Evolutionary conservation across 495 filamentous ascomycete genomes (phyloP), one percentile per base, ranked within the genome.

Genomic region (Ramalina intermedia): DNA sequence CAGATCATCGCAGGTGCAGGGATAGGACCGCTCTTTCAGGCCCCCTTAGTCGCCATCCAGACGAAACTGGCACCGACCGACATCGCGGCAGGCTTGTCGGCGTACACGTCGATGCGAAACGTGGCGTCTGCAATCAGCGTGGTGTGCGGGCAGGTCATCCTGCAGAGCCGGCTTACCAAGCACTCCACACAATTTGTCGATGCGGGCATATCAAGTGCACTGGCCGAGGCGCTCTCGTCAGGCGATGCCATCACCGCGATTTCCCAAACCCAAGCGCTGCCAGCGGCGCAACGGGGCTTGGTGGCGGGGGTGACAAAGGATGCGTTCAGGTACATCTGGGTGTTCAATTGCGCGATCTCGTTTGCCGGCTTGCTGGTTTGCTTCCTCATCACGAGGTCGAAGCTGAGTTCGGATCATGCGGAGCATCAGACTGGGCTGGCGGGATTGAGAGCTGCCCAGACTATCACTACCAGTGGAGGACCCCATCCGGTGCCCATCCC

Each of bases 41-140:
- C 80, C 0, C 86, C 87, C 1, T 73, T 93, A 36, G 80, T 94
- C 40, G 84, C 87, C 0, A 65, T 93, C 1, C 85, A 91, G 52
- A 74, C 76, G 18, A 72, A 72, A 27, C 75, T 88, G 48, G 64
- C 72, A 2, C 76, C 77, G 18, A 68, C 71, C 5, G 84, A 91
- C 43, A 83, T 84, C 17, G 87, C 80, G 0, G 75, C 81, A 1
- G 86, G 83, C 4, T 89, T 84, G 0, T 75, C 79, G 0, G 85
- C 84, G 0, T 83, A 86, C 49, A 73, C 76, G 1, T 88, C 89
- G 60, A 68, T 86, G 27, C 75, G 87, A 3, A 80, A 84, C 54
- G 65, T 94, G 6, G 79, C 78, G 1, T 37, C 18, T 7, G 29
- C 46, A 6, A 21, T 46, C 18, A n/a, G 27, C 14, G 37, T 54